Conservation (phyloP, 139 green algal genomes). For the Chlorella sp. region DNA sequence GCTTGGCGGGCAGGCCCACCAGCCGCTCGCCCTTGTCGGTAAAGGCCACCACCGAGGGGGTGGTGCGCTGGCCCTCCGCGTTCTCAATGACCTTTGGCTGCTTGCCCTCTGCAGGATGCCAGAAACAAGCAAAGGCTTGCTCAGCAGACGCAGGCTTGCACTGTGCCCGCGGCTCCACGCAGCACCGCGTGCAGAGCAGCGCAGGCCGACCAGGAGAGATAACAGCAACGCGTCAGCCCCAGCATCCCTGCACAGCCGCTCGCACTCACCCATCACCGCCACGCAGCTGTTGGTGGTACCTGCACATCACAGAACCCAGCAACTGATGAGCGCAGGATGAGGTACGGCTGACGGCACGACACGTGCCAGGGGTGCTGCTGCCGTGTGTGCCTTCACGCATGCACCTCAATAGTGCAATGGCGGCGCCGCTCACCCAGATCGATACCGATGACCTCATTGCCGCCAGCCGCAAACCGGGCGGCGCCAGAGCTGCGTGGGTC, state of each 20-base stretch:
- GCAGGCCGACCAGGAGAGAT: background rate
- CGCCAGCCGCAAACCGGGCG: slow-evolving; percentile 33
- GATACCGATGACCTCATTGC: slow-evolving; percentile 97
- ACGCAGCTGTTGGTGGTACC: slow-evolving; percentile 99
- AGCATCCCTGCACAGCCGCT: background rate
- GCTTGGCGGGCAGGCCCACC: slow-evolving; percentile 95
- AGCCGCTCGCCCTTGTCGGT: slow-evolving; percentile 96
- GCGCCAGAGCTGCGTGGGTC: slow-evolving; percentile 42
- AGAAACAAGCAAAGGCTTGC: background rate
- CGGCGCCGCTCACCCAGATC: slow-evolving; percentile 78
- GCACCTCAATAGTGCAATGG: background rate
- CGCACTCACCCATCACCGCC: slow-evolving; percentile 90
- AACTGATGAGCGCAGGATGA: background rate
- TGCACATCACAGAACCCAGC: background rate
- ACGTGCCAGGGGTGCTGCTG: too few species aligned
- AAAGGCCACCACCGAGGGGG: slow-evolving; percentile 98
- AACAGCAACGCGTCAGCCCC: too few species aligned
- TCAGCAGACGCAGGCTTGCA: background rate
- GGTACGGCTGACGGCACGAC: background rate
- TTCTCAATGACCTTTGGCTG: slow-evolving; percentile 98
- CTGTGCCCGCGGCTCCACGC: background rate
- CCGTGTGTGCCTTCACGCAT: background rate
- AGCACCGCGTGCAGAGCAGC: background rate
- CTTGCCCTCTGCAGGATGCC: slow-evolving; percentile 46
- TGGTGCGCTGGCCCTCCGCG: slow-evolving; percentile 95